Evolutionary conservation across 2,329 filamentous ascomycete genomes (phyloP).

Genomic region (Monosporascus cannonballus): DNA sequence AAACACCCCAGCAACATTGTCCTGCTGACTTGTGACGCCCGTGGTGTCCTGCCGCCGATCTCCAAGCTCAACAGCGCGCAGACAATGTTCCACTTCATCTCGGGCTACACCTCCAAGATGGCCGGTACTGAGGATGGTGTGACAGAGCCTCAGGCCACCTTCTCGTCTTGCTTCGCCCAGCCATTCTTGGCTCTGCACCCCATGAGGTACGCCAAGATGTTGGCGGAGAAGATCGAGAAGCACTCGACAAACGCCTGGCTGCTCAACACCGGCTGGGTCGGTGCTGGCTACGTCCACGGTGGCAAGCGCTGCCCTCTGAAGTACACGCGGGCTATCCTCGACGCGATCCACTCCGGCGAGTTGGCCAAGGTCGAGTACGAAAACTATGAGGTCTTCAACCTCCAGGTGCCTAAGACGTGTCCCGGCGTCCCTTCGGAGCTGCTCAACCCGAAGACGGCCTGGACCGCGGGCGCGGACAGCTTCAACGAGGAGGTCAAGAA

Average conservation of each 20-base stretch:
- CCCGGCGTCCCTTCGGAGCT: constrained; percentile 84
- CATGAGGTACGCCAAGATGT: constrained; percentile 98
- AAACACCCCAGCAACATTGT: constrained; percentile 96
- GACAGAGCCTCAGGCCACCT: constrained; percentile 95
- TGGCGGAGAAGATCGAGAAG: constrained; percentile 93
- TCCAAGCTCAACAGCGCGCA: constrained; percentile 92
- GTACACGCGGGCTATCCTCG: constrained; percentile 97
- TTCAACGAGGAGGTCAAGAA: constrained; percentile 88
- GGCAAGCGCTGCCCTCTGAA: constrained; percentile 97
- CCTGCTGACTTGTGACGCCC: constrained; percentile 94
- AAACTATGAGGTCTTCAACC: constrained; percentile 94
- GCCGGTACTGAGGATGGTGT: constrained; percentile 96
- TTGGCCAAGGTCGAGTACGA: constrained; percentile 91
- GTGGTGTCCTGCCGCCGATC: constrained; percentile 94
- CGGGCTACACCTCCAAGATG: constrained; percentile 99
- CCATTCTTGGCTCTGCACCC: constrained; percentile 98
- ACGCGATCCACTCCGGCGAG: constrained; percentile 95
- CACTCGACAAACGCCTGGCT: constrained; percentile 98
- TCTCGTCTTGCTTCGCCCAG: constrained; percentile 98
- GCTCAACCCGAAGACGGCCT: constrained; percentile 89
- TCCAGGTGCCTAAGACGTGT: constrained; percentile 89
- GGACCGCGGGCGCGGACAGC: constrained; percentile 74
- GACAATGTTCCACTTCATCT: constrained; percentile 99
- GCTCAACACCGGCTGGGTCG: constrained; percentile 71
- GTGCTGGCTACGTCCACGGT: constrained; percentile 76